Percentiles rank a stretch among this genome's conserved stretches.
These are phyloP conservation scores for Punctularia strigosozonata DNA, from an alignment of 768 basidiomycete genomes.

Conservation along the genomic window DNA sequence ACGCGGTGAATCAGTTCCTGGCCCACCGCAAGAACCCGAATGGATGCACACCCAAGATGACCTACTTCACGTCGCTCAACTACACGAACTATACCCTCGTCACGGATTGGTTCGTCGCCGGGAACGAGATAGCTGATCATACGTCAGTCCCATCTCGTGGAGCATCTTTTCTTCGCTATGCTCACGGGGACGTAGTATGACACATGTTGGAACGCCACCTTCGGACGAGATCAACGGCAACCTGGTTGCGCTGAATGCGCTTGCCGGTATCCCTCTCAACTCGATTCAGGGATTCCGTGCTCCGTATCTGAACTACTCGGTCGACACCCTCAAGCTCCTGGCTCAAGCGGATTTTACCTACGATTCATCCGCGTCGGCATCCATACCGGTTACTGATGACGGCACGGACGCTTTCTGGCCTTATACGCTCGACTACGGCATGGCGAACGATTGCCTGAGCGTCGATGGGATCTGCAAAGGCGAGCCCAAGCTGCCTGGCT, in stretches of 20 bases:
- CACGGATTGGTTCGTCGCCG: slow-evolving; percentile 71
- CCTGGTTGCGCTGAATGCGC: slow-evolving; percentile 65
- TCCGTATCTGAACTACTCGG: slow-evolving; percentile 58
- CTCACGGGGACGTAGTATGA: slow-evolving; percentile 39
- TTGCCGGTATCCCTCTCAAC: slow-evolving; percentile 62
- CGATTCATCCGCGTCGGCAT: slow-evolving; percentile 51
- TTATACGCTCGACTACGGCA: slow-evolving; percentile 68
- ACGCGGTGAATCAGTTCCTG: slow-evolving; percentile 64
- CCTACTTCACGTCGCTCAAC: slow-evolving; percentile 59
- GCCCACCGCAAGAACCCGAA: slow-evolving; percentile 68
- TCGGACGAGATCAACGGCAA: slow-evolving; percentile 66
- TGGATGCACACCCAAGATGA: slow-evolving; percentile 64
- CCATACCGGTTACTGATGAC: slow-evolving; percentile 53
- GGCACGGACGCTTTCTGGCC: slow-evolving; percentile 75
- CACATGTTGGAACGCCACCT: slow-evolving; percentile 56
- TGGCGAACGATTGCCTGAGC: slow-evolving; percentile 65
- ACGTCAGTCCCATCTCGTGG: slow-evolving; percentile 31
- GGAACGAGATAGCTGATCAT: slow-evolving; percentile 76
- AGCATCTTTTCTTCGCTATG: slow-evolving; percentile 1
- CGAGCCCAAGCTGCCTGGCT: slow-evolving; percentile 57
- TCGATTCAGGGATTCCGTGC: slow-evolving; percentile 66
- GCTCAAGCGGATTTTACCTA: slow-evolving; percentile 51
- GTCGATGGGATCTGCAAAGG: slow-evolving; percentile 51
- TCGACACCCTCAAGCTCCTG: slow-evolving; percentile 49
- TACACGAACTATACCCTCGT: slow-evolving; percentile 73